Conservation (phyloP, 768 basidiomycete genomes). For the Cystobasidiopsis lactophilus region DNA sequence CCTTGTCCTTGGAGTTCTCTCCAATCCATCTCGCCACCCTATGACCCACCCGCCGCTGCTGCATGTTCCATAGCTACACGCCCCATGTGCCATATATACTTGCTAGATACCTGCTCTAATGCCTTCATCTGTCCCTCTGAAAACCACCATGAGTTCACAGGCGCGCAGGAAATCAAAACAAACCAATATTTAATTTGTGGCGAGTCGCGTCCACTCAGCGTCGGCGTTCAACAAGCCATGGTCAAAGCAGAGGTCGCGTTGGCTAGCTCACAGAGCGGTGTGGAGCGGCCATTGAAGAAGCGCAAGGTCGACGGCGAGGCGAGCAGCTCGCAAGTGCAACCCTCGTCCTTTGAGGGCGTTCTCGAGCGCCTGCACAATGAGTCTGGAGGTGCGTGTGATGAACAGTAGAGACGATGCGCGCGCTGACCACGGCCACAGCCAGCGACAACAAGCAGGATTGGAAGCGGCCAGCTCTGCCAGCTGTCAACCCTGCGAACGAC, state of each 20-base stretch:
- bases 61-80: too few species aligned
- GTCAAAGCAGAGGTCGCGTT: neutral
- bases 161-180: too few species aligned
- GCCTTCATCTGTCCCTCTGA: too few species aligned
- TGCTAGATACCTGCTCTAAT: too few species aligned
- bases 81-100: too few species aligned
- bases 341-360: constrained; percentile 7
- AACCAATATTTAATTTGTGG: too few species aligned
- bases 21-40: neutral
- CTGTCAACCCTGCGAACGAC: constrained; percentile 9
- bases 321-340: neutral
- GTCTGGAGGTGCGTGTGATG: constrained; percentile 1
- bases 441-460: constrained; percentile 9
- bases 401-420: neutral
- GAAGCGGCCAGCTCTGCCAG: constrained; percentile 6
- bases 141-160: too few species aligned
- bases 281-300: neutral
- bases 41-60: neutral
- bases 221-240: neutral
- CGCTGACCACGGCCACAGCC: neutral
- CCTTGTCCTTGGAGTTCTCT: neutral
- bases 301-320: constrained; percentile 4
- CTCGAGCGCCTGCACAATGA: constrained; percentile 12
- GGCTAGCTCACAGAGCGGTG: too few species aligned
- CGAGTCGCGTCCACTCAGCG: neutral